Conservation (phyloP, 306 rosid species). For the Dryas octopetala region DNA sequence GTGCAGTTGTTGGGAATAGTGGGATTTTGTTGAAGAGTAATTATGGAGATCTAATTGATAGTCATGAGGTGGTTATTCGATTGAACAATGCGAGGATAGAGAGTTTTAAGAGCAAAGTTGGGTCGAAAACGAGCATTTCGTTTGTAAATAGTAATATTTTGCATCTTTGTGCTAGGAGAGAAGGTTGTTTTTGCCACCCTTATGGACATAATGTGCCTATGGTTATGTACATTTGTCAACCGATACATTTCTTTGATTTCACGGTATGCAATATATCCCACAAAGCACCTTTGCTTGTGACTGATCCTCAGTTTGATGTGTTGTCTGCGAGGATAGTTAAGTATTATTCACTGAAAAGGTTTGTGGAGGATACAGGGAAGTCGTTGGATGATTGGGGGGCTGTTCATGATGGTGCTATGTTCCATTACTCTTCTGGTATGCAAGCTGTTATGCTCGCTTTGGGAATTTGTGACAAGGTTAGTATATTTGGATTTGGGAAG, state of each 20-base stretch:
- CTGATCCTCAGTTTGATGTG: constrained; percentile 83
- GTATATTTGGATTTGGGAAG: constrained; percentile 89
- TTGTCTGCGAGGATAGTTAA: constrained; percentile 76
- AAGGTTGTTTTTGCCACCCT: constrained; percentile 88
- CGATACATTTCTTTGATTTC: constrained; percentile 85
- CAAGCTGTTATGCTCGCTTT: constrained; percentile 91
- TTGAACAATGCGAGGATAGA: constrained; percentile 79
- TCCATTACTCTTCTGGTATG: constrained; percentile 97
- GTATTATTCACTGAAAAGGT: constrained; percentile 82
- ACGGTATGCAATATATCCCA: constrained; percentile 69
- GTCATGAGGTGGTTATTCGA: constrained; percentile 74
- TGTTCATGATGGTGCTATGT: constrained; percentile 69
- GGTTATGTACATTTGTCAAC: constrained; percentile 87
- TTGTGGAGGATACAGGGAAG: constrained; percentile 71
- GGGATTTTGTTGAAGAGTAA: constrained; percentile 75
- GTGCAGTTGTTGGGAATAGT: constrained; percentile 95
- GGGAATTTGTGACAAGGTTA: constrained; percentile 84
- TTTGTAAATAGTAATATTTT: constrained; percentile 87
- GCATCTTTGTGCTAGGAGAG: constrained; percentile 84
- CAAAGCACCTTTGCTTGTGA: constrained; percentile 65
- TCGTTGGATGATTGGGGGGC: constrained; percentile 63
- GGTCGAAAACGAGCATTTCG: constrained; percentile 75
- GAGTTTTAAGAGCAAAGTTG: constrained; percentile 59
- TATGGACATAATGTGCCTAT: constrained; percentile 70
- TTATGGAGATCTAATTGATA: constrained; percentile 62